phyloP scores from a whole-genome alignment of 1,284 basidiomycete species.

The Tylopilus orsonianus region DNA sequence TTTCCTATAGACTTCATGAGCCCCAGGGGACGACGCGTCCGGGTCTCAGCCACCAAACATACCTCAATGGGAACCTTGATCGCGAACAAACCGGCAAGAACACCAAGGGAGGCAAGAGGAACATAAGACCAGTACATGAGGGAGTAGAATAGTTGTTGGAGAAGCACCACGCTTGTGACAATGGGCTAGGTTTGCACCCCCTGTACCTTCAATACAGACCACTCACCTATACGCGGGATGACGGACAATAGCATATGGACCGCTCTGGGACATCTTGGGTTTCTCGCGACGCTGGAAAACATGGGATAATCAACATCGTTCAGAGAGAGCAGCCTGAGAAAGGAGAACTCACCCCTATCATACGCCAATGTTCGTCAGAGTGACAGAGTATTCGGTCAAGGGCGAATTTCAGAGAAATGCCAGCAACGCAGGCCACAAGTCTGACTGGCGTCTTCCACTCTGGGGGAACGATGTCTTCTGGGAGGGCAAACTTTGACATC shows the following conservation, averaged over 20 bases:
- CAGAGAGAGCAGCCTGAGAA: background rate
- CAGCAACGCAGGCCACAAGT: slow-evolving; percentile 27
- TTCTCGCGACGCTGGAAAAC: slow-evolving; percentile 31
- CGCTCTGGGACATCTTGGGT: slow-evolving; percentile 26
- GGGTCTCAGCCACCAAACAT: slow-evolving; percentile 5
- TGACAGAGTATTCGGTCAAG: slow-evolving; percentile 13
- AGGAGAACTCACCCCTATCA: slow-evolving; percentile 28
- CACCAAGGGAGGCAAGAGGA: slow-evolving; percentile 30
- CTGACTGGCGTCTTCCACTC: slow-evolving; percentile 24
- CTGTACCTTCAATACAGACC: background rate
- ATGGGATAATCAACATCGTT: background rate
- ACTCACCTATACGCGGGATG: slow-evolving; percentile 35
- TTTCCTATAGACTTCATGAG: slow-evolving; percentile 26
- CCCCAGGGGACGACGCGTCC: too few relatives aligned
- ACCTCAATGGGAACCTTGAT: slow-evolving; percentile 39
- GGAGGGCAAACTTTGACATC: slow-evolving; percentile 30
- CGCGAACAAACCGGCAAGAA: slow-evolving; percentile 26
- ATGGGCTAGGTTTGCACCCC: background rate
- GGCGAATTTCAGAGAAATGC: slow-evolving; percentile 20
- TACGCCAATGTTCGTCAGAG: slow-evolving; percentile 29
- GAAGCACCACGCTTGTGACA: slow-evolving; percentile 26
- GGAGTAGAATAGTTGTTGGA: slow-evolving; percentile 29
- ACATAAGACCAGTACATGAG: slow-evolving; percentile 39
- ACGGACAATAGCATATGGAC: slow-evolving; percentile 36
- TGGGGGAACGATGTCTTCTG: slow-evolving; percentile 17